Percentiles rank a stretch among this genome's conserved stretches.
Conservation (phyloP, 805 yeast genomes). For the Monosporozyma unispora region DNA sequence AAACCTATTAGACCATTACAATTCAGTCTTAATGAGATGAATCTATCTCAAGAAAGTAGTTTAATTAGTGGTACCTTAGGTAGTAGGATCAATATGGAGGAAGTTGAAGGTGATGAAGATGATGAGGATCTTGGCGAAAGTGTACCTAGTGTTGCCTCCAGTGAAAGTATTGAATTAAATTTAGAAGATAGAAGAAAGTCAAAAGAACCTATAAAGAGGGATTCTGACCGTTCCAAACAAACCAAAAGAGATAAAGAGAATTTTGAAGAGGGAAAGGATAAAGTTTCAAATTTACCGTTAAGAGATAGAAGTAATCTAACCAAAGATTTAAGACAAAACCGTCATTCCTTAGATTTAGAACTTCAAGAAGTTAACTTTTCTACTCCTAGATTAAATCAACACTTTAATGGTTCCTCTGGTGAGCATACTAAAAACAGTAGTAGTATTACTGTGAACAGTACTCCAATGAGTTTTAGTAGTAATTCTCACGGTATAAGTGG, state of each 20-base stretch:
- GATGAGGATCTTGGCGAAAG: neutral
- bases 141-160: conserved; percentile 14
- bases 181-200: conserved; percentile 10
- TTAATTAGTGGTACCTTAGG: neutral
- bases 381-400: conserved; percentile 1
- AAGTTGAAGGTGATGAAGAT: neutral
- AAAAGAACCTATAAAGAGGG: neutral
- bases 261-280: neutral
- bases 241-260: neutral
- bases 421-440: neutral
- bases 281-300: neutral
- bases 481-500: neutral
- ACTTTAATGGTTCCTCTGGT: neutral
- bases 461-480: neutral
- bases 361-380: conserved; percentile 19
- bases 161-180: conserved; percentile 23
- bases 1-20: conserved; percentile 5
- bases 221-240: neutral
- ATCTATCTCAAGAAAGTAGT: conserved; percentile 11
- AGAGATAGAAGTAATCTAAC: neutral
- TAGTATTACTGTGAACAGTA: neutral
- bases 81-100: conserved; percentile 2
- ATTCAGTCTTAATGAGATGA: conserved; percentile 16
- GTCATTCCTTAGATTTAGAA: conserved; percentile 22
- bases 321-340: conserved; percentile 3